These are phyloP conservation scores for Metschnikowia kunwiensis DNA, from an alignment of 805 yeast species.

Conservation along the genomic window DNA sequence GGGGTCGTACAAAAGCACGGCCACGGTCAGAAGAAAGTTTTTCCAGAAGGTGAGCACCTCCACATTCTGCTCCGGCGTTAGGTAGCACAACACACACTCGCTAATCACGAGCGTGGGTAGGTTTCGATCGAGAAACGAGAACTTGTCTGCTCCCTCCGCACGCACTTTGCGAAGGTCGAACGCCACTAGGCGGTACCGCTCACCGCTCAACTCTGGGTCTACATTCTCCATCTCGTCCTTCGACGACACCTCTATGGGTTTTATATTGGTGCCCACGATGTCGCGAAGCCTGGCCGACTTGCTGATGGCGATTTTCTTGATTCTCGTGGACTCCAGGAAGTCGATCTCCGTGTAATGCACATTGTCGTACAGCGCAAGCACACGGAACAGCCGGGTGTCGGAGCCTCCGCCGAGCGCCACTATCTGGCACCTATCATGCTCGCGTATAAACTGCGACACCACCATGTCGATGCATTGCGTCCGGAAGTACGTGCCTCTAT, in stretches of 20 bases:
- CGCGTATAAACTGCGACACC: constrained; percentile 39
- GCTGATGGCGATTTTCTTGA: constrained; percentile 50
- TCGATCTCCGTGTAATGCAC: constrained; percentile 57
- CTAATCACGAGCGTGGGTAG: constrained; percentile 62
- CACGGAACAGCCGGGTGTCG: constrained; percentile 62
- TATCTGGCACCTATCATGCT: constrained; percentile 43
- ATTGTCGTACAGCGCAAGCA: constrained; percentile 32
- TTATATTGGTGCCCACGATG: constrained; percentile 19
- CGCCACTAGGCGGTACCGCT: constrained; percentile 51
- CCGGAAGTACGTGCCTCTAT: constrained; percentile 66
- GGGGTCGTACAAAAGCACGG: constrained; percentile 64
- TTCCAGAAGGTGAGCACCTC: constrained; percentile 45
- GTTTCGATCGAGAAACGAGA: constrained; percentile 25
- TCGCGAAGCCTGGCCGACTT: constrained; percentile 25
- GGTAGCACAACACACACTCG: constrained; percentile 76
- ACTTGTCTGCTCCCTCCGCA: constrained; percentile 10
- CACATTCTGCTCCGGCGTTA: constrained; percentile 48
- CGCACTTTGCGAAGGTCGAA: constrained; percentile 48
- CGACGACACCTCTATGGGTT: constrained; percentile 10
- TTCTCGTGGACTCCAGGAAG: constrained; percentile 50
- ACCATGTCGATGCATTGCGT: constrained; percentile 50
- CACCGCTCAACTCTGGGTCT: constrained; percentile 32
- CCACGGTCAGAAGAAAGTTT: constrained; percentile 22
- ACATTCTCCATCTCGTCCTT: constrained; percentile 23
- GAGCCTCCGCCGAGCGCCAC: constrained; percentile 80